phyloP scores from a whole-genome alignment of 208 protist species.

The Leishmania amazonensis region DNA sequence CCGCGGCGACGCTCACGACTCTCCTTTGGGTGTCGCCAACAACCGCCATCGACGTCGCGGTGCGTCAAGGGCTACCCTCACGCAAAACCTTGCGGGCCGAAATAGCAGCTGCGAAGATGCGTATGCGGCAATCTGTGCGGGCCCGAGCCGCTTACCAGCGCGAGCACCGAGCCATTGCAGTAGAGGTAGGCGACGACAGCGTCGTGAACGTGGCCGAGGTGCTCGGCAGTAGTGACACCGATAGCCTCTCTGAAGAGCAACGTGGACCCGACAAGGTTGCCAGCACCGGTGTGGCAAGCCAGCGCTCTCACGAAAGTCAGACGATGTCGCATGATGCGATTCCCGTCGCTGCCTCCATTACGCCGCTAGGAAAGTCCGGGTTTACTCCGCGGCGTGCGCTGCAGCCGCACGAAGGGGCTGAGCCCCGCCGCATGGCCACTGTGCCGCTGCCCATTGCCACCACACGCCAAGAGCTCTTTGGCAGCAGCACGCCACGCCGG shows the following conservation, averaged over 20 bases:
- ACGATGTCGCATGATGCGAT: not conserved
- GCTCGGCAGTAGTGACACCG: not conserved
- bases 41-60: slow-evolving; percentile 25
- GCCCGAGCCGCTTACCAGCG: slow-evolving; percentile 41
- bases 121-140: slow-evolving; percentile 45
- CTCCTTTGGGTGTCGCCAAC: slow-evolving; percentile 24
- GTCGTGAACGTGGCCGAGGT: not conserved
- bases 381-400: slow-evolving; percentile 3
- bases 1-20: not conserved
- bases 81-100: slow-evolving; percentile 20
- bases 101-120: slow-evolving; percentile 27
- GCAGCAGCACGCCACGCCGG: not conserved
- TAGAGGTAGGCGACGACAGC: not conserved
- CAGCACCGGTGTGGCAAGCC: not conserved
- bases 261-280: no score
- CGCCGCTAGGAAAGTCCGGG: not conserved
- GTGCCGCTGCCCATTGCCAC: slow-evolving; percentile 30
- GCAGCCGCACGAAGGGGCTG: not conserved
- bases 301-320: not conserved
- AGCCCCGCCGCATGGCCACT: slow-evolving; percentile 26
- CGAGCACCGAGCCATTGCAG: slow-evolving; percentile 11
- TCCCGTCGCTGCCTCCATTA: not conserved
- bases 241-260: not conserved
- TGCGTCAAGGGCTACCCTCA: slow-evolving; percentile 19
- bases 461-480: slow-evolving; percentile 31